A percentile compares a stretch with the other conserved stretches of the same genome.
phyloP scores from a whole-genome alignment of 176 grass and related monocot genomes.

The Eragrostis nindensis region DNA sequence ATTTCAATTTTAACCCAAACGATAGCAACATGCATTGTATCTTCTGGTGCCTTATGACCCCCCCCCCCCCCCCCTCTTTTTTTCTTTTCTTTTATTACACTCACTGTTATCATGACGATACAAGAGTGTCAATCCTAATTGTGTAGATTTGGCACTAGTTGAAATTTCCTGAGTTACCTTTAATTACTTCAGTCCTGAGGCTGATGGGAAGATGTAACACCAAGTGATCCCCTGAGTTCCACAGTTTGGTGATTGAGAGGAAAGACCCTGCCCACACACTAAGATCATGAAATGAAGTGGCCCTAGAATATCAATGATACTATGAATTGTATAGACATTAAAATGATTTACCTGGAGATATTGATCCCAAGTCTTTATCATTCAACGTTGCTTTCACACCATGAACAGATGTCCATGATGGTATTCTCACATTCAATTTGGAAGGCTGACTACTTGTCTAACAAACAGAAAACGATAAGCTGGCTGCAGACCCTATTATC shows the following conservation, averaged over 20 bases:
- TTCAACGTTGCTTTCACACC: slow-evolving; percentile 67
- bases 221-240: slow-evolving; percentile 76
- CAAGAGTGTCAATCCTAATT: slow-evolving; percentile 3
- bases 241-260: slow-evolving; percentile 67
- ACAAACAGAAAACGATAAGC: slow-evolving; percentile 35
- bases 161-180: slow-evolving; percentile 59
- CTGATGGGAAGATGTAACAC: slow-evolving; percentile 57
- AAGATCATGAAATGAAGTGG: slow-evolving; percentile 15
- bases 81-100: slow-evolving; percentile 4
- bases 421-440: slow-evolving; percentile 74
- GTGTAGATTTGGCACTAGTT: background rate
- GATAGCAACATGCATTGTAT: background rate
- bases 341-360: slow-evolving; percentile 64
- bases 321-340: slow-evolving; percentile 14
- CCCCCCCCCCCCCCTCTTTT: too few species aligned
- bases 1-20: background rate
- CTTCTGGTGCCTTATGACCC: background rate
- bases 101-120: background rate
- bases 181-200: slow-evolving; percentile 70
- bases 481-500: slow-evolving; percentile 16
- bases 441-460: slow-evolving; percentile 63
- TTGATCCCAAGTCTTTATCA: slow-evolving; percentile 57
- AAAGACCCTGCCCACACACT: slow-evolving; percentile 63
- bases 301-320: background rate
- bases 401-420: slow-evolving; percentile 75